Evolutionary conservation across 2,329 filamentous ascomycete species (phyloP), one percentile per base, ranked within the genome.

Genomic region (Aspergillus persii): DNA sequence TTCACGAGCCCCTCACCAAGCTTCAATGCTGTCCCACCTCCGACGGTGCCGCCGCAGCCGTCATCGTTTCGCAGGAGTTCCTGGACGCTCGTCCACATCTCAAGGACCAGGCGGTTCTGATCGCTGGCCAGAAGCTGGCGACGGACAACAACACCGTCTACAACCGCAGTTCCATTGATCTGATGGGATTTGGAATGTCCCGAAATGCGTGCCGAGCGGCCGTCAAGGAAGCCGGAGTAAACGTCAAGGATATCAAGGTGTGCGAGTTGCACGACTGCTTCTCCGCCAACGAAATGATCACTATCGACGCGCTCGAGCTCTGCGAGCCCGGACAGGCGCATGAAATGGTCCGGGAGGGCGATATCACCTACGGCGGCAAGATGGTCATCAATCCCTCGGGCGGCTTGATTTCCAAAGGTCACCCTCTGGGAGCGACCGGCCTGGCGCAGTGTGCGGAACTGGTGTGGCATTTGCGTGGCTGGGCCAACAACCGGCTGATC

Each of bases 1-100:
- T 98, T 76, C 87, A 91, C 78, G 86, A 86, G 64, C 94, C 94
- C 15, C 84, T 98, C 57, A 98, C 95, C 59, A 98, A 97, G 79
- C 87, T 98, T n/a, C 95, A 98, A 80, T 98, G 94, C 84, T 97
- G 94, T 78, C 94, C 95, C 1, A 98, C 94, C 1, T 96, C 92
- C 0, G 95, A 98, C 76, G 94, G 94, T 52, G 91, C 89, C 50
- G 94, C 92, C 0, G 92, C 95, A 0, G 91, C 91, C 12, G 88
- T 98, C 33, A 80, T 99, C 54, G 92, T 96, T 56, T 96, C 92
- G 0, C 89, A 96, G 77, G 84, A 83, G 51, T 98, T 97, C 83
- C 85, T 98, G 56, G 89, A 94, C 69, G 88, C 89, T 8, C 86
- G 91, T 26, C 93, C 93, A 1, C 87, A 96, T 68, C 86, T 97